phyloP scores from a whole-genome alignment of 1,284 basidiomycete genomes.

The Cutaneotrichosporon sp. region DNA sequence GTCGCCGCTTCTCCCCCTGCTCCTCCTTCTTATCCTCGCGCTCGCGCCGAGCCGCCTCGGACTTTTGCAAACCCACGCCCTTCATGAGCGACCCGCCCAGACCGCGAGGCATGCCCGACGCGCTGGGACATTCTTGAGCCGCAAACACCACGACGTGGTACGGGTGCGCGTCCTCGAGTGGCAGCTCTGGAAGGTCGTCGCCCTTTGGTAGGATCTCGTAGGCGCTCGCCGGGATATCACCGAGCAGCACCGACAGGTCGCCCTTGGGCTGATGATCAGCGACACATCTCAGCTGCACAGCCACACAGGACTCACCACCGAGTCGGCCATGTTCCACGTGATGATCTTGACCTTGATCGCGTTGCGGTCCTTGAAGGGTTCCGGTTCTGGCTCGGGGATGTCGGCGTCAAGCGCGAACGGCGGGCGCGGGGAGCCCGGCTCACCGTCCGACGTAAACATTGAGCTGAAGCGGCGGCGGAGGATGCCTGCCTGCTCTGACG shows the following conservation, averaged over 20 bases:
- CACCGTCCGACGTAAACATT: constrained; percentile 9
- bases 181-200: constrained; percentile 33
- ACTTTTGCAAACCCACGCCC: constrained; percentile 42
- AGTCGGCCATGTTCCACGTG: constrained; percentile 59
- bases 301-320: constrained; percentile 45
- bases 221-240: constrained; percentile 47
- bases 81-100: constrained; percentile 52
- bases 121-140: constrained; percentile 55
- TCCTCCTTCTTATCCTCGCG: constrained; percentile 24
- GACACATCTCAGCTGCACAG: background rate
- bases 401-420: background rate
- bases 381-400: background rate
- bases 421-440: background rate
- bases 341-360: constrained; percentile 57
- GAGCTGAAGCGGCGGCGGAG: constrained; percentile 9
- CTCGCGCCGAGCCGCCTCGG: constrained; percentile 31
- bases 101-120: constrained; percentile 52
- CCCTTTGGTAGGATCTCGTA: constrained; percentile 42
- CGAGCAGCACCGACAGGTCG: constrained; percentile 56
- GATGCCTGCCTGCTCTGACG: background rate
- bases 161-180: constrained; percentile 51
- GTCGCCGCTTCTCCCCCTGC: constrained; percentile 20
- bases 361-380: constrained; percentile 32
- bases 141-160: constrained; percentile 59
- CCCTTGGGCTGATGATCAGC: constrained; percentile 51